A percentile compares a stretch with the other conserved stretches of the same genome.
These are phyloP conservation scores for Fusarium tupiense DNA, from an alignment of 2,329 filamentous ascomycete species.

Conservation along the genomic window DNA sequence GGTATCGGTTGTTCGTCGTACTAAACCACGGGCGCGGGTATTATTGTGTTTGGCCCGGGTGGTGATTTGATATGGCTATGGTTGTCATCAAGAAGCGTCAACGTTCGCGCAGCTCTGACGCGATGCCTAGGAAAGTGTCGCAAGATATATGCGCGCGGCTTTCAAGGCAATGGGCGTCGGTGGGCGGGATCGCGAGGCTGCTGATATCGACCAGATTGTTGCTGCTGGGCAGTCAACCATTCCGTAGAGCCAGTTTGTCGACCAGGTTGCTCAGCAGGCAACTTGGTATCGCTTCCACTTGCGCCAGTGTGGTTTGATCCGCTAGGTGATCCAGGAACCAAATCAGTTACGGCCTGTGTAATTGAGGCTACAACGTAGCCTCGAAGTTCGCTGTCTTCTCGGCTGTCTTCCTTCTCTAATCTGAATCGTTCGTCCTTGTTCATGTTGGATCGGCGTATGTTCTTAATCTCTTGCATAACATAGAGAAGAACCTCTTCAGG, in stretches of 20 bases:
- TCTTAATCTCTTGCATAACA: constrained; percentile 91
- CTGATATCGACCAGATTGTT: constrained; percentile 54
- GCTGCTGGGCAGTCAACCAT: constrained; percentile 61
- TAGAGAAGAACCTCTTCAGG: constrained; percentile 91
- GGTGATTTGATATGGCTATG: not conserved
- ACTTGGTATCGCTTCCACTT: constrained; percentile 65
- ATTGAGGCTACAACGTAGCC: constrained; percentile 79
- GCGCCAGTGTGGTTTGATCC: constrained; percentile 34
- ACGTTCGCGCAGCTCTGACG: constrained; percentile 5
- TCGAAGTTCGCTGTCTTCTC: constrained; percentile 79
- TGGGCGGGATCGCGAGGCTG: constrained; percentile 59
- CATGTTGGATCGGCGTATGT: constrained; percentile 83
- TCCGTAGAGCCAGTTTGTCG: constrained; percentile 62
- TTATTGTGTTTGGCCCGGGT: constrained; percentile 8
- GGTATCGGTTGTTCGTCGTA: constrained; percentile 32
- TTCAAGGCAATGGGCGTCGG: constrained; percentile 50
- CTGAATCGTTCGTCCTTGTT: constrained; percentile 85
- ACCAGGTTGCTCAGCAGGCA: constrained; percentile 68
- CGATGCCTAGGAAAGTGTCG: constrained; percentile 17
- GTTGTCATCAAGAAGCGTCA: constrained; percentile 3
- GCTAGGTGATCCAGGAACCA: constrained; percentile 61
- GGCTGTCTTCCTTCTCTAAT: constrained; percentile 81
- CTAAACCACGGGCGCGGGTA: constrained; percentile 23
- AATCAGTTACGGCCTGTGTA: constrained; percentile 75
- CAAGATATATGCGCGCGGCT: constrained; percentile 27